A percentile compares a stretch with the other conserved stretches of the same genome.
Evolutionary conservation across 768 basidiomycete species (phyloP).

Genomic region (Mycena vulgaris): DNA sequence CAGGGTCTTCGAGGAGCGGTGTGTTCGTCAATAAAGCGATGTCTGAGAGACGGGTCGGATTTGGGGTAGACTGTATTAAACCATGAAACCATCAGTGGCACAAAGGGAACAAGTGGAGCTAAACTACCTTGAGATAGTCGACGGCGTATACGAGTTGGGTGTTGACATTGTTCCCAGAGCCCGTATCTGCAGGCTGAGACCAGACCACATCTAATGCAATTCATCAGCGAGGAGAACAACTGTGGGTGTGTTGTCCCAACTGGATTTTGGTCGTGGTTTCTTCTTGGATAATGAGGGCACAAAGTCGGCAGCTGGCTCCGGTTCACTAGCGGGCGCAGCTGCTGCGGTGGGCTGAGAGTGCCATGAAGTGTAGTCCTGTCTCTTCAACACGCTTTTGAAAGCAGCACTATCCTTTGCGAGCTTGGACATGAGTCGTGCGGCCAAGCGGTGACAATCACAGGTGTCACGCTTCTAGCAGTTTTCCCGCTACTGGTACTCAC

Average conservation of each 20-base stretch:
- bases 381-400: slow-evolving; percentile 75
- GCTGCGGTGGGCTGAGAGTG: slow-evolving; percentile 71
- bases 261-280: slow-evolving; percentile 77
- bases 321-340: slow-evolving; percentile 42
- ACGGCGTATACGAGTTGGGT: slow-evolving; percentile 92
- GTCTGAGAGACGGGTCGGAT: slow-evolving; percentile 91
- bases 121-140: slow-evolving; percentile 82
- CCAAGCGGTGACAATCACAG: neutral
- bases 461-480: no score
- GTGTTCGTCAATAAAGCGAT: slow-evolving; percentile 86
- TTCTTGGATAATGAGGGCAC: slow-evolving; percentile 58
- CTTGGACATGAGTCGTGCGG: slow-evolving; percentile 65
- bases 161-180: slow-evolving; percentile 84
- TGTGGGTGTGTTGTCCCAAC: slow-evolving; percentile 56
- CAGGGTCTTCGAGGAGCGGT: slow-evolving; percentile 78
- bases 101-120: slow-evolving; percentile 23
- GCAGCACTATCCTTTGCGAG: slow-evolving; percentile 80
- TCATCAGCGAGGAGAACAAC: slow-evolving; percentile 35
- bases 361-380: slow-evolving; percentile 84
- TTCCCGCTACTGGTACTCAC: no score
- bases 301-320: slow-evolving; percentile 47
- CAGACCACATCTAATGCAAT: slow-evolving; percentile 75
- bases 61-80: slow-evolving; percentile 67
- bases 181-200: slow-evolving; percentile 91
- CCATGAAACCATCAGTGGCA: slow-evolving; percentile 10